phyloP scores from a whole-genome alignment of 2,329 filamentous ascomycete genomes.

The Emmonsiellopsis sp. region DNA sequence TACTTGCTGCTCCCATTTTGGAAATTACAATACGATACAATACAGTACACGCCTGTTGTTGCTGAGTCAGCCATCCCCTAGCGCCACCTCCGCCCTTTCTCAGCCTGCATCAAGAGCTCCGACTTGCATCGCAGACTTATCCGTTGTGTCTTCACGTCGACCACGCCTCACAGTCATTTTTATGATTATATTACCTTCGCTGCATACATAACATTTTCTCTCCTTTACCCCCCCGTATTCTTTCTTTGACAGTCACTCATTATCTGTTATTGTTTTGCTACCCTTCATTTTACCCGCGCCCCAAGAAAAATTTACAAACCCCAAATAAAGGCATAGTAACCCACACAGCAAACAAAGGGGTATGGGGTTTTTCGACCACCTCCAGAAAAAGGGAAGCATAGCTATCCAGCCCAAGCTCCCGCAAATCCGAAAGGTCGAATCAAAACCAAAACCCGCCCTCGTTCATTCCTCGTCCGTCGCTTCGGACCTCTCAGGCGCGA shows the following conservation, averaged over 20 bases:
- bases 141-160: too few species aligned
- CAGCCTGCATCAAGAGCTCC: too few species aligned
- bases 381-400: constrained; percentile 35
- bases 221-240: background rate
- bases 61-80: too few species aligned
- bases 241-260: background rate
- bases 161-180: background rate
- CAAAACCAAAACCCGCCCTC: constrained; percentile 17
- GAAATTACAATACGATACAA: too few species aligned
- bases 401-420: constrained; percentile 33
- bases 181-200: background rate
- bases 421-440: constrained; percentile 35
- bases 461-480: constrained; percentile 20
- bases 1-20: too few species aligned
- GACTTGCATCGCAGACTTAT: too few species aligned
- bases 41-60: too few species aligned
- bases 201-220: background rate
- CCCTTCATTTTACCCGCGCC: background rate
- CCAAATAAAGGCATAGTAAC: background rate
- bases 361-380: constrained; percentile 39
- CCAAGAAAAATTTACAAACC: background rate
- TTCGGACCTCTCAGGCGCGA: constrained; percentile 14
- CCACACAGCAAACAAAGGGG: background rate
- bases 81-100: too few species aligned
- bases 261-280: background rate